phyloP scores from a whole-genome alignment of 805 yeast species.

The Myxozyma monticola region DNA sequence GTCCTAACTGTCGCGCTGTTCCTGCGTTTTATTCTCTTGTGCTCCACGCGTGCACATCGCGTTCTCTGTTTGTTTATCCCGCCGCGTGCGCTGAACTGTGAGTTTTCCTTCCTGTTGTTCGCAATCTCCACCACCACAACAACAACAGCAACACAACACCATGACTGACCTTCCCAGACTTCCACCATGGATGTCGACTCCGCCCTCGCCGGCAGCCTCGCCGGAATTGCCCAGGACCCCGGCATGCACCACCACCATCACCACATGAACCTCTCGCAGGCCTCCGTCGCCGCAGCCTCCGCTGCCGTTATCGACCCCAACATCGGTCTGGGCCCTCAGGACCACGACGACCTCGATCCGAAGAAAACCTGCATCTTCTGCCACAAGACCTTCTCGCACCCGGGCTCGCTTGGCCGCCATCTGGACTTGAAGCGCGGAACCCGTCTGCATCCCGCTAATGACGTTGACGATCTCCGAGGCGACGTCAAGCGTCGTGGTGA shows the following conservation, averaged over 20 bases:
- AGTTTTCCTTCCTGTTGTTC: no score
- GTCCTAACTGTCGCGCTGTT: no score
- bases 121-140: no score
- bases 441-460: slow-evolving; percentile 50
- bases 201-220: slow-evolving; percentile 28
- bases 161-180: background rate
- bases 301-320: slow-evolving; percentile 31
- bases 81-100: no score
- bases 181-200: slow-evolving; percentile 23
- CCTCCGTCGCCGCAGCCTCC: slow-evolving; percentile 18
- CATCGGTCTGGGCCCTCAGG: slow-evolving; percentile 11
- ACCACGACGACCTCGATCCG: slow-evolving; percentile 26
- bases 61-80: no score
- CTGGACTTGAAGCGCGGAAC: slow-evolving; percentile 58
- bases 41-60: no score
- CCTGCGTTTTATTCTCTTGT: no score
- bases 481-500: slow-evolving; percentile 57
- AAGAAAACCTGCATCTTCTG: slow-evolving; percentile 54
- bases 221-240: slow-evolving; percentile 23
- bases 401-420: slow-evolving; percentile 63
- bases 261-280: slow-evolving; percentile 21
- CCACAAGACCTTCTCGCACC: slow-evolving; percentile 53
- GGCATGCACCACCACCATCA: slow-evolving; percentile 23
- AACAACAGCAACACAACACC: background rate
- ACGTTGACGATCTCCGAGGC: slow-evolving; percentile 48